phyloP scores from a whole-genome alignment of 768 basidiomycete genomes.

The Boletus sp. region DNA sequence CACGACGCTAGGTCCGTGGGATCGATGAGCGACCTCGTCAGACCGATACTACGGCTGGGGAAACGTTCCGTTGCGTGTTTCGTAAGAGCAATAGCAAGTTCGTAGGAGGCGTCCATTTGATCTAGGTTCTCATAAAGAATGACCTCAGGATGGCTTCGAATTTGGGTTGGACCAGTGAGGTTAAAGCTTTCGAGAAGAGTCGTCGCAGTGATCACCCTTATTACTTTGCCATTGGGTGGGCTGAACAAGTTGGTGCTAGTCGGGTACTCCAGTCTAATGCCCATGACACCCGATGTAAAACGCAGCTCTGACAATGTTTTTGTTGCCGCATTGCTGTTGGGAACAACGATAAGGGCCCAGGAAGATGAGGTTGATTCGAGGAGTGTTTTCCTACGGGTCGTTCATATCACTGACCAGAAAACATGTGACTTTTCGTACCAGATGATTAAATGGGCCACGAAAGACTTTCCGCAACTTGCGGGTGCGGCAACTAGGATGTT shows the following conservation, averaged over 20 bases:
- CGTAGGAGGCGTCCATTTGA: constrained; percentile 75
- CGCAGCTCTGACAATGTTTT: constrained; percentile 57
- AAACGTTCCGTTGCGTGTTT: constrained; percentile 58
- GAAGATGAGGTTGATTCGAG: constrained; percentile 38
- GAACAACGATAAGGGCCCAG: constrained; percentile 63
- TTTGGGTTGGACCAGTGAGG: constrained; percentile 22
- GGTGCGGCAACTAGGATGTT: constrained; percentile 80
- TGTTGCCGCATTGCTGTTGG: constrained; percentile 51
- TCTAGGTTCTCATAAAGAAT: constrained; percentile 86
- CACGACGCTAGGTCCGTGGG: constrained; percentile 77
- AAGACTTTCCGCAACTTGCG: constrained; percentile 76
- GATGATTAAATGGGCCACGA: constrained; percentile 61
- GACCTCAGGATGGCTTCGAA: constrained; percentile 47
- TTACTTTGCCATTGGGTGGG: constrained; percentile 38
- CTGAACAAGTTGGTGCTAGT: constrained; percentile 33
- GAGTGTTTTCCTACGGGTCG: constrained; percentile 50
- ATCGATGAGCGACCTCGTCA: constrained; percentile 78
- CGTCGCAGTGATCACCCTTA: constrained; percentile 57
- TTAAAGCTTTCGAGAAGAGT: constrained; percentile 47
- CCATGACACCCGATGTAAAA: constrained; percentile 33
- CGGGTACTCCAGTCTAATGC: constrained; percentile 38
- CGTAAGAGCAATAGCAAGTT: constrained; percentile 74
- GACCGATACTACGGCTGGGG: constrained; percentile 71
- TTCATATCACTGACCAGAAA: constrained; percentile 12
- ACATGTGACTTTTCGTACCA: constrained; percentile 53